These are phyloP conservation scores for Claviceps capensis DNA, from an alignment of 2,329 filamentous ascomycete genomes.

Conservation along the genomic window DNA sequence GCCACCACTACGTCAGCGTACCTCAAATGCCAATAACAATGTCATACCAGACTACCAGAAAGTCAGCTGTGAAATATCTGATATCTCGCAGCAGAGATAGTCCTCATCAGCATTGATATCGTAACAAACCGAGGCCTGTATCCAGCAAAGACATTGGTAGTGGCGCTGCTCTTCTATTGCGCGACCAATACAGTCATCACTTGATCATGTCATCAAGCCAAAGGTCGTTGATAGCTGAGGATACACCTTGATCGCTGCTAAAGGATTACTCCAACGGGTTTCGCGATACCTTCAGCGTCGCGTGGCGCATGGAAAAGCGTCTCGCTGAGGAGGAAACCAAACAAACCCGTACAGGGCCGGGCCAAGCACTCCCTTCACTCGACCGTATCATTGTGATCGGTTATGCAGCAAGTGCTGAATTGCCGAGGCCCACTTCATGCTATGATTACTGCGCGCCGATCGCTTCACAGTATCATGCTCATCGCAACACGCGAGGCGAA, in stretches of 20 bases:
- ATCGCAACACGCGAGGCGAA: background rate
- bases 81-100: background rate
- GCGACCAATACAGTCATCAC: background rate
- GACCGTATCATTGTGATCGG: background rate
- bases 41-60: background rate
- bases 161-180: background rate
- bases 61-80: background rate
- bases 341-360: too few relatives aligned
- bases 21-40: background rate
- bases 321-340: background rate
- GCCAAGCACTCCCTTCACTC: background rate
- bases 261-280: background rate
- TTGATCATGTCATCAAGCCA: background rate
- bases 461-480: background rate
- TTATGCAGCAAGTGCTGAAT: background rate
- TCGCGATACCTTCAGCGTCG: background rate
- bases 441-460: background rate
- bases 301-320: background rate
- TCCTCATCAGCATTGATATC: background rate
- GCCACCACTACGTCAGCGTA: constrained; percentile 1
- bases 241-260: background rate
- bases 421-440: background rate
- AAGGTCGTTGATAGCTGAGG: background rate
- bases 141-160: background rate
- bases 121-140: too few relatives aligned